These are phyloP conservation scores for Trichoderma sp. DNA, from an alignment of 2,329 filamentous ascomycete species.

Conservation along the genomic window DNA sequence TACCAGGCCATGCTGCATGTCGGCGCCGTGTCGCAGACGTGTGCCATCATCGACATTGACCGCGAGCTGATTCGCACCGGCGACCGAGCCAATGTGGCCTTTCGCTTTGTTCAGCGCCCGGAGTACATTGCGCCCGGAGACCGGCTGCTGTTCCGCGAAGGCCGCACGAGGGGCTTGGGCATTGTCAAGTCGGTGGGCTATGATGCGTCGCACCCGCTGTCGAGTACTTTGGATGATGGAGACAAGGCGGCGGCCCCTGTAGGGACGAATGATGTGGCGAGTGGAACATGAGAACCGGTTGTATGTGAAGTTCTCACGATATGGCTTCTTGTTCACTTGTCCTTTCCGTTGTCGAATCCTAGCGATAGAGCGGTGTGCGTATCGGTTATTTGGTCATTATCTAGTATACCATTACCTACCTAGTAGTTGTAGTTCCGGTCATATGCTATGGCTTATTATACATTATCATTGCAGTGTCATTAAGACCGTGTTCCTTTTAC, in stretches of 20 bases:
- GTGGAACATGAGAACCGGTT: not conserved
- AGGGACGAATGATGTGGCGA: not conserved
- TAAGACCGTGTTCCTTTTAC: not conserved
- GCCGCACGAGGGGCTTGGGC: conserved; percentile 89
- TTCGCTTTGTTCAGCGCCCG: conserved; percentile 89
- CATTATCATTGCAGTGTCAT: not conserved
- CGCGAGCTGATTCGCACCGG: conserved; percentile 93
- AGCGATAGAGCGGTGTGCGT: conserved; percentile 9
- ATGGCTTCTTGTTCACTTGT: not conserved
- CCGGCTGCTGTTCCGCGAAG: conserved; percentile 88
- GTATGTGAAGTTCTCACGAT: not conserved
- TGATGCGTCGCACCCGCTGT: conserved; percentile 61
- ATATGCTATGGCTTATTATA: not conserved
- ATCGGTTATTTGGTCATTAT: not conserved
- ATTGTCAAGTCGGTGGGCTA: conserved; percentile 94
- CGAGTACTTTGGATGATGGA: conserved; percentile 28
- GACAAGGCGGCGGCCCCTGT: conserved; percentile 7
- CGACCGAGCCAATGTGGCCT: conserved; percentile 90
- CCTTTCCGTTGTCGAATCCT: not conserved
- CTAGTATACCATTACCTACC: not conserved
- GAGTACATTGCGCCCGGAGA: conserved; percentile 91
- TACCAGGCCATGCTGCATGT: conserved; percentile 99
- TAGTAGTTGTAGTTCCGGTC: not conserved
- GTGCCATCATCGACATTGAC: conserved; percentile 95
- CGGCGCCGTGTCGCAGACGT: conserved; percentile 91